Conservation (phyloP, 2,329 filamentous ascomycete species). For the Xylaria sp. region DNA sequence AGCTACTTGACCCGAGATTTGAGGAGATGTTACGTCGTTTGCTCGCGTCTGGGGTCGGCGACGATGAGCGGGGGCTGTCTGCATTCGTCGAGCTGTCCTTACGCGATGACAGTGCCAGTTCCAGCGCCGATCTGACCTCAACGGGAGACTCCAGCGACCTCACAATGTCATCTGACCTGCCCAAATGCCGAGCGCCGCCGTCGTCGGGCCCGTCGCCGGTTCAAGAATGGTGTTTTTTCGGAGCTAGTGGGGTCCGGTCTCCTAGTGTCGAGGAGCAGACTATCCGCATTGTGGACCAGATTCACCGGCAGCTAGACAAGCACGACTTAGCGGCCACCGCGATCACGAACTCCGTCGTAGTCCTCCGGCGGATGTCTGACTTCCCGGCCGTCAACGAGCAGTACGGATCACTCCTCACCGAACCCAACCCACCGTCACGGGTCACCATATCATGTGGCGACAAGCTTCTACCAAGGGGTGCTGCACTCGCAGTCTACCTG, state of each 20-base stretch:
- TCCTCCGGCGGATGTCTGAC: conserved; percentile 73
- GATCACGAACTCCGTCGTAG: conserved; percentile 56
- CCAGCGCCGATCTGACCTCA: not conserved
- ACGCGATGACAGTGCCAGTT: conserved; percentile 7
- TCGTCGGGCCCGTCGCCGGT: conserved; percentile 10
- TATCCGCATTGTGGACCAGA: conserved; percentile 41
- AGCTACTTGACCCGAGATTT: conserved; percentile 61
- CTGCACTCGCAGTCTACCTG: conserved; percentile 57
- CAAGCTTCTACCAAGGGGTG: conserved; percentile 49
- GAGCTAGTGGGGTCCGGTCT: conserved; percentile 21
- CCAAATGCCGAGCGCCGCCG: conserved; percentile 12
- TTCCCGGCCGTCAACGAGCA: conserved; percentile 70
- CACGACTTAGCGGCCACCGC: conserved; percentile 34
- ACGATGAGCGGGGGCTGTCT: not conserved
- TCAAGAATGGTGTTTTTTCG: conserved; percentile 38
- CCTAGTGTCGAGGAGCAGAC: conserved; percentile 44
- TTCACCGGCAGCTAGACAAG: conserved; percentile 38
- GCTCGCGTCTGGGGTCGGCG: conserved; percentile 1
- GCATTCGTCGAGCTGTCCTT: conserved; percentile 6
- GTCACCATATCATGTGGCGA: conserved; percentile 76
- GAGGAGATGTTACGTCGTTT: conserved; percentile 36
- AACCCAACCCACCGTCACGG: conserved; percentile 77
- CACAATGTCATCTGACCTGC: conserved; percentile 3
- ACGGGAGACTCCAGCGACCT: not conserved
- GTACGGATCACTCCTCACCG: conserved; percentile 69